These are phyloP conservation scores for Jackrogersella multiformis DNA, from an alignment of 495 filamentous ascomycete genomes.

Conservation along the genomic window DNA sequence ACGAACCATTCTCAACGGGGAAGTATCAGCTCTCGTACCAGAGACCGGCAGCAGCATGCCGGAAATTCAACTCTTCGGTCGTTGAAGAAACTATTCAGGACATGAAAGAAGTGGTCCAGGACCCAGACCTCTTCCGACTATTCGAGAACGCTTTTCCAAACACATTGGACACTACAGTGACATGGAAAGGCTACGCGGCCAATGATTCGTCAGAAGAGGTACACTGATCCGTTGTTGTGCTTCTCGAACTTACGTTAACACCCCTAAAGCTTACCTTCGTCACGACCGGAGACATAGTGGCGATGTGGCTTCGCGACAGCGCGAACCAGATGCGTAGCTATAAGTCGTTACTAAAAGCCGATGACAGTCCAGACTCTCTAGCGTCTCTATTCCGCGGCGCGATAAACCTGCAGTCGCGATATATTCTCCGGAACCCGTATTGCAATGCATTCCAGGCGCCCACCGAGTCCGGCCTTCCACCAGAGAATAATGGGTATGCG, in stretches of 20 bases:
- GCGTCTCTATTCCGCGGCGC: constrained; percentile 69
- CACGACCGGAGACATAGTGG: constrained; percentile 71
- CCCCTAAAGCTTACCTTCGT: constrained; percentile 55
- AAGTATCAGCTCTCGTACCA: constrained; percentile 62
- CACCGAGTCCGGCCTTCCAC: constrained; percentile 58
- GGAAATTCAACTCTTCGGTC: constrained; percentile 65
- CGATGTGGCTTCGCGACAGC: constrained; percentile 77
- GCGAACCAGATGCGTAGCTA: constrained; percentile 75
- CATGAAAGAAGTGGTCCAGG: constrained; percentile 60
- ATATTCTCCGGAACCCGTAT: constrained; percentile 66
- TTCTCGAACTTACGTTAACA: constrained; percentile 56
- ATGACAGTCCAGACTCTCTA: constrained; percentile 55
- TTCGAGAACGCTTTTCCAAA: constrained; percentile 74
- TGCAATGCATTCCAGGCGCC: constrained; percentile 75
- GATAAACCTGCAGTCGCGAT: constrained; percentile 72
- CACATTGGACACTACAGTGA: constrained; percentile 73
- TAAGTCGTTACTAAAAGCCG: constrained; percentile 62
- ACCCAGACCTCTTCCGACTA: constrained; percentile 71
- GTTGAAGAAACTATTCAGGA: constrained; percentile 64
- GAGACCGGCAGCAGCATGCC: constrained; percentile 64
- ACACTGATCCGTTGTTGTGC: constrained; percentile 42
- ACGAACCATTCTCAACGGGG: constrained; percentile 58
- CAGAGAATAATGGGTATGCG: constrained; percentile 49
- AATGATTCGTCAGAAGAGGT: constrained; percentile 55
- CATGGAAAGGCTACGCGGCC: constrained; percentile 66